Evolutionary conservation across 805 yeast species (phyloP), one percentile per base, ranked within the genome.

Genomic region (Saccharomycopsis fodiens): DNA sequence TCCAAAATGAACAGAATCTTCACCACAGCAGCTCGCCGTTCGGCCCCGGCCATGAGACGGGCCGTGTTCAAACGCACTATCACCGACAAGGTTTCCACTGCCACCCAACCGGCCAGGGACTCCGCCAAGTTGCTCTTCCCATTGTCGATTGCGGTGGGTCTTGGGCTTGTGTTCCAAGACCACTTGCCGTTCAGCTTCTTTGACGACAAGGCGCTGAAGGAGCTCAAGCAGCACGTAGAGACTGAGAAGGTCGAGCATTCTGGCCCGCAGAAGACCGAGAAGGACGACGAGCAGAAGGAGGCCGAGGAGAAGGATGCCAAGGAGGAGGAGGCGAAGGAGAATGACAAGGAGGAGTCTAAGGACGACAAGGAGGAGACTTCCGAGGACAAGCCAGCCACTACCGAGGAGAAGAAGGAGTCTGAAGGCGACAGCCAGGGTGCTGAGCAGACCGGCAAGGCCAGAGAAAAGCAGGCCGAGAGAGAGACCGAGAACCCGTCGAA

Each of bases 301-400:
- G 42, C 31, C 2, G 10, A 29, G 5, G 35, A 86, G 62, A 69
- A 67, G 47, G 95, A 87, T 65, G 76, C 93, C 45, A 76, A 72
- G 50, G 67, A 68, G 23, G 67, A 79, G 2, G 35, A 46, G 15
- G 19, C 38, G 32, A 19, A 44, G 10, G 36, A 39, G 16, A 25
- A 37, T 17, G 56, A 59, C 13, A 72, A 68, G 31, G 61, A 66
- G 15, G 66, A 73, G 19, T 85, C 94, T 88, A 84, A 82, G 55
- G 54, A 60, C 34, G 91, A 84, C 55, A 56, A 62, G 31, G 47
- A 61, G 20, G 78, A 93, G 59, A 82, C 64, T 93, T 97, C 1
- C 77, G 98, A 64, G 85, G 96, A 1, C 97, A 98, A 50, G 74
- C 98, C 0, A 97, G 93, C 63, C 93, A 82, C 64, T 93, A 97